These are phyloP conservation scores for Botryosphaeria dothidea DNA, from an alignment of 2,329 filamentous ascomycete species.

Conservation along the genomic window DNA sequence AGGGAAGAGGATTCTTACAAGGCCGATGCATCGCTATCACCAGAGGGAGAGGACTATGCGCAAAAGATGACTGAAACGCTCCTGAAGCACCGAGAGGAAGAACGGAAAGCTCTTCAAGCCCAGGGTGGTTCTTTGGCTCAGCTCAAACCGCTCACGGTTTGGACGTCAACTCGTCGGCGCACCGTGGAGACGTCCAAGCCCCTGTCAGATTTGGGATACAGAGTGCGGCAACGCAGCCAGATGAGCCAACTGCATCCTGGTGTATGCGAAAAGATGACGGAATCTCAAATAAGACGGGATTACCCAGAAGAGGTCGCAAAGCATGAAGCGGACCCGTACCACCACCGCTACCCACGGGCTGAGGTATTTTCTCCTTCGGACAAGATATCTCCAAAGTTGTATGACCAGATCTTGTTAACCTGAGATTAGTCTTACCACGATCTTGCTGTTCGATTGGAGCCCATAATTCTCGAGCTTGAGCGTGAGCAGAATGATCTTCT, in stretches of 20 bases:
- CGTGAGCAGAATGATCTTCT: conserved; percentile 96
- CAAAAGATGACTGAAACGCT: conserved; percentile 82
- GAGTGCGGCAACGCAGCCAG: conserved; percentile 87
- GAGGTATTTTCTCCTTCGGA: conserved; percentile 61
- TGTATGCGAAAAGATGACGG: conserved; percentile 91
- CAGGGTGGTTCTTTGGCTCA: conserved; percentile 68
- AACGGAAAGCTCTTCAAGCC: conserved; percentile 69
- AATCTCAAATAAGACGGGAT: conserved; percentile 73
- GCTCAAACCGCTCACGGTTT: conserved; percentile 80
- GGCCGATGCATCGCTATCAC: conserved; percentile 80
- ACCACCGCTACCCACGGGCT: conserved; percentile 91
- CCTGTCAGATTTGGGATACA: conserved; percentile 77
- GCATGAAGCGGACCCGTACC: conserved; percentile 92
- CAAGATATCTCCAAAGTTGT: conserved; percentile 17
- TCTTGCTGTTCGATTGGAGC: conserved; percentile 93
- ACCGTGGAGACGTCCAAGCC: conserved; percentile 88
- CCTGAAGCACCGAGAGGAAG: conserved; percentile 78
- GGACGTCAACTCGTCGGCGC: conserved; percentile 89
- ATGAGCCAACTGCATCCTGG: conserved; percentile 98
- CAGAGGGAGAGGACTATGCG: conserved; percentile 73
- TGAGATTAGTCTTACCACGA: conserved; percentile 84
- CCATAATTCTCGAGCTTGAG: conserved; percentile 95
- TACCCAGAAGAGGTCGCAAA: conserved; percentile 92
- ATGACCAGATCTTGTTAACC: background rate
- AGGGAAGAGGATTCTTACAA: conserved; percentile 91